These are phyloP conservation scores for Flammula alnicola DNA, from an alignment of 1,284 basidiomycete genomes.

Conservation along the genomic window DNA sequence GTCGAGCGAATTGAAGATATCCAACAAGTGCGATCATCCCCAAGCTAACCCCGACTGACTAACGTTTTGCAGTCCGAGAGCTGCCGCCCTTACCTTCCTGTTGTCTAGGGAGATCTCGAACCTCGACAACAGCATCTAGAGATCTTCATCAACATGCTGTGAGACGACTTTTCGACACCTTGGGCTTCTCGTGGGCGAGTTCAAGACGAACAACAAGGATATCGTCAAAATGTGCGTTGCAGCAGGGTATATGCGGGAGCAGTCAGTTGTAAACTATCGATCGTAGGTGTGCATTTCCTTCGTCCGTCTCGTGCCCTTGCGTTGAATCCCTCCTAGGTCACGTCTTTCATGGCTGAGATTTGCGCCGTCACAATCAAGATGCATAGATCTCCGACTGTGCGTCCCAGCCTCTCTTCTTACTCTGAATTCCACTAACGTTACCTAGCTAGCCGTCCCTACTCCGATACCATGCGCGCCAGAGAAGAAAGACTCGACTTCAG, in stretches of 20 bases:
- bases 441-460: conserved; percentile 71
- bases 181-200: conserved; percentile 82
- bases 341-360: conserved; percentile 94
- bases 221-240: conserved; percentile 66
- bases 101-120: conserved; percentile 66
- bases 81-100: not conserved
- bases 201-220: conserved; percentile 70
- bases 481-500: conserved; percentile 50
- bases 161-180: conserved; percentile 89
- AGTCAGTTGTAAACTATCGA: conserved; percentile 14
- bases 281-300: conserved; percentile 62
- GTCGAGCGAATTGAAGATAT: conserved; percentile 25
- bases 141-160: conserved; percentile 63
- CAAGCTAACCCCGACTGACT: not conserved
- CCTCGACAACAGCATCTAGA: conserved; percentile 64
- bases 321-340: conserved; percentile 63
- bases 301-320: not conserved
- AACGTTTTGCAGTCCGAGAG: conserved; percentile 56
- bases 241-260: not conserved
- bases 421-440: conserved; percentile 9
- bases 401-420: conserved; percentile 16
- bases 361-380: conserved; percentile 67
- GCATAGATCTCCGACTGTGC: conserved; percentile 71
- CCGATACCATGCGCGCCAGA: conserved; percentile 84
- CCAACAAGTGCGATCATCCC: conserved; percentile 14